Evolutionary conservation across 2,329 filamentous ascomycete species (phyloP).

Genomic region (Penicillium sp.): DNA sequence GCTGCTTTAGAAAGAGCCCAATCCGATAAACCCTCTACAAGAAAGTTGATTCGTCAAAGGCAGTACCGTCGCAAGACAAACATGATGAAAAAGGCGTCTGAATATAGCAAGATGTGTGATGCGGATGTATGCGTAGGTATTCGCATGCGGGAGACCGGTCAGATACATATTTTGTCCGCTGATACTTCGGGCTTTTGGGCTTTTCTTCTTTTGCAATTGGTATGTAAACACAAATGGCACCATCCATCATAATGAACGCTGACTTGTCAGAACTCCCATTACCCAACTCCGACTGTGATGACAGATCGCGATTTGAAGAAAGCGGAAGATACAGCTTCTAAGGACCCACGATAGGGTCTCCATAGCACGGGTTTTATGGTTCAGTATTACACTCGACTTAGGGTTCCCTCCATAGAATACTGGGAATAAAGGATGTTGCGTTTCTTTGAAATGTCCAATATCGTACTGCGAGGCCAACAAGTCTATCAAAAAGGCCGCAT

Average conservation of each 20-base stretch:
- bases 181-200: slow-evolving; percentile 12
- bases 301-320: slow-evolving; percentile 1
- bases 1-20: no score
- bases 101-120: slow-evolving; percentile 15
- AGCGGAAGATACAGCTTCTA: no score
- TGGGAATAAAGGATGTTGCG: no score
- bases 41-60: slow-evolving; percentile 7
- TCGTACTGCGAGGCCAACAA: no score
- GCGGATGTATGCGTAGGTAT: slow-evolving; percentile 14
- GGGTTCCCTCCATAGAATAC: no score
- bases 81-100: slow-evolving; percentile 11
- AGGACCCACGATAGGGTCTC: no score
- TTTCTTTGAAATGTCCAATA: no score
- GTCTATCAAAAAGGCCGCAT: no score
- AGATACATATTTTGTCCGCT: slow-evolving; percentile 15
- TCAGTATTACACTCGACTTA: no score
- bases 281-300: background rate
- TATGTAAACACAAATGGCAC: background rate
- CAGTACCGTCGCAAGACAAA: slow-evolving; percentile 8
- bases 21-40: background rate
- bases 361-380: no score
- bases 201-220: slow-evolving; percentile 8
- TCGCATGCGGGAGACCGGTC: slow-evolving; percentile 17
- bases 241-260: background rate
- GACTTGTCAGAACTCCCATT: slow-evolving; percentile 2